Evolutionary conservation across 2,329 filamentous ascomycete genomes (phyloP), one percentile per base, ranked within the genome.

Genomic region (Ascochyta lentis): DNA sequence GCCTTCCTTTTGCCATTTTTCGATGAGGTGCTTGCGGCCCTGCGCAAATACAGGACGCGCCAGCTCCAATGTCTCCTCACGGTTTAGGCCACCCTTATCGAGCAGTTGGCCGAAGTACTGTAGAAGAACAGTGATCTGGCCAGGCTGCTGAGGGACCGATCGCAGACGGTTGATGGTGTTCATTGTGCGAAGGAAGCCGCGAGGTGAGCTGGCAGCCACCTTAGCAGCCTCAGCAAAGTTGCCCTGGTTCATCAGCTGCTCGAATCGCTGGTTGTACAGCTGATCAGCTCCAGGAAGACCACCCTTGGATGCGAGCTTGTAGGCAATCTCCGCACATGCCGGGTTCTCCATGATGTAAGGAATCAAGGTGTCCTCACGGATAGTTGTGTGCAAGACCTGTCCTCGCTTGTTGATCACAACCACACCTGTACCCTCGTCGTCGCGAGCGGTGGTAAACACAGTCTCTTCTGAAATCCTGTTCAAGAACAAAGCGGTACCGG

Each of bases 381-480:
- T 89, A 64, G 89, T 93, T 58, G 98, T 95, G 54, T 93, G 92
- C 59, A 99, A 84, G 42, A 98, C 93, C 79, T 99, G 95, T 61
- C 95, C 96, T 81, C 96, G 96, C 71, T 96, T 89, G 81, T 99
- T 99, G 75, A 99, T 94, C 67, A 92, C 92, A 49, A 99, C 85
- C 60, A 99, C 89, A 68, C 96, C 96, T 41, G 89, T 86, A 16
- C 92, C 96, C 22, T 92, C 88, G 50, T 85, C 84, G 75, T 99
- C 95, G 33, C 88, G 81, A 42, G 91, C 89, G 19, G 93, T 97
- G 24, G 94, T 96, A 81, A 99, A 99, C 75, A 99, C 98, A 24
- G 95, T 99, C 75, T 99, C 95, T 81, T 92, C 96, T 31, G 95
- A 99, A 71, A 99, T 99, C 68, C 96, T 90, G 84, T 99, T 99